phyloP scores from a whole-genome alignment of 2,329 filamentous ascomycete species.

The Colletotrichum gigasporum region DNA sequence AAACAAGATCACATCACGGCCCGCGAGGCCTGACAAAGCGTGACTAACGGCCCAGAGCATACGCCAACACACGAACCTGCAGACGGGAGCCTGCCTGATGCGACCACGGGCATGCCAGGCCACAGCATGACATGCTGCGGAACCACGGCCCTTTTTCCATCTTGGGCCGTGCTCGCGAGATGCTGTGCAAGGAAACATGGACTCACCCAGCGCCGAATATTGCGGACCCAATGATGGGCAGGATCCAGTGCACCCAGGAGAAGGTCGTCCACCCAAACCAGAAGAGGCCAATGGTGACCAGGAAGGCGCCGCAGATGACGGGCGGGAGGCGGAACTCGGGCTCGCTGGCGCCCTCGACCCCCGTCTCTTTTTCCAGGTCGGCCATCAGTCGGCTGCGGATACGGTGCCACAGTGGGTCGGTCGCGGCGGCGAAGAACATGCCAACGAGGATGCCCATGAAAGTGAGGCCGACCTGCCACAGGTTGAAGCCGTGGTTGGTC shows the following conservation, averaged over 20 bases:
- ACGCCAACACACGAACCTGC: constrained; percentile 21
- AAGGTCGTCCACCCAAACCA: constrained; percentile 91
- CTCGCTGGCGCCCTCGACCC: constrained; percentile 69
- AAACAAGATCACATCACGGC: constrained; percentile 38
- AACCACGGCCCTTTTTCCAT: constrained; percentile 28
- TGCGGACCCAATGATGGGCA: constrained; percentile 76
- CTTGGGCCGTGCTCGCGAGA: constrained; percentile 25
- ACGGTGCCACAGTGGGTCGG: constrained; percentile 73
- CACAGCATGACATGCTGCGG: constrained; percentile 17
- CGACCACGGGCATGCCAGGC: constrained; percentile 18
- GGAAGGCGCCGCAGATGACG: constrained; percentile 75
- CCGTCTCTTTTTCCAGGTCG: constrained; percentile 60
- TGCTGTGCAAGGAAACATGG: constrained; percentile 24
- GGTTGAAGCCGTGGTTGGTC: constrained; percentile 77
- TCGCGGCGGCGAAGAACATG: constrained; percentile 70
- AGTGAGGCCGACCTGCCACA: constrained; percentile 82
- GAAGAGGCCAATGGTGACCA: constrained; percentile 85
- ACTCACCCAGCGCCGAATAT: constrained; percentile 78
- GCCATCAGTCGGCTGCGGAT: constrained; percentile 67
- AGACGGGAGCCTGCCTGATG: constrained; percentile 12
- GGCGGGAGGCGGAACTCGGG: constrained; percentile 88
- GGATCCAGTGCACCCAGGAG: constrained; percentile 77
- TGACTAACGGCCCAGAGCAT: constrained; percentile 37
- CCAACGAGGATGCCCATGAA: constrained; percentile 79
- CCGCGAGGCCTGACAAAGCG: constrained; percentile 41